Base-by-base conservation (phyloP, 768 basidiomycete species). In the Inosperma sp. region DNA sequence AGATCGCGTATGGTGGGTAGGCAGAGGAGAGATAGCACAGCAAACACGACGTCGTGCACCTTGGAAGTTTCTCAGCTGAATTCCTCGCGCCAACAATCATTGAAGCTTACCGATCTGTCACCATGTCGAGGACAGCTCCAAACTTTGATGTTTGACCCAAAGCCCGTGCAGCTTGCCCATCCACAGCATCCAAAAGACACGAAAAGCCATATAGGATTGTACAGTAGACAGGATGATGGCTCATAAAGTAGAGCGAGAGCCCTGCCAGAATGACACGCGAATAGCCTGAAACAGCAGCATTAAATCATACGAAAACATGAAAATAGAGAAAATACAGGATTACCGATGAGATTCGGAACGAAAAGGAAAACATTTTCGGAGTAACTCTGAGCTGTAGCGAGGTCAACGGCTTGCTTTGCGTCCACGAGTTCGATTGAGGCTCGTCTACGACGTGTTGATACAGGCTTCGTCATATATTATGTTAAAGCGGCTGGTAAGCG, bases 91-190 rank as follows among this genome's bases (percentile, higher is more conserved):
- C 39, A 27, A 51, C n/a, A 12, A 8, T 16, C 54, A 53, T 29
- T 47, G 26, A 48, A n/a, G 65, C 84, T 56, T 56, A 95, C 93
- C 95, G 75, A 68, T 99, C 96, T 5, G 96, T 98, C 34, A 99
- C 95, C 96, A 99, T 99, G 69, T 99, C 96, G 60, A 99, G 71
- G 36, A 98, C 95, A 3, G 93, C 93, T 19, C 96, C 96, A 68
- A 98, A 97, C 71, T 95, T 94, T 48, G 89, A 93, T 5, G 92
- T 87, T 70, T 99, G 94, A 9, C 83, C 84, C 34, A 96, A 72
- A 1, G 83, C 82, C 39, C 96, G 77, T 10, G 96, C 96, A 7
- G 88, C 94, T 62, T 87, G 84, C 3, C 96, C 96, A 57, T 98
- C 96, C 23, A 94, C 86, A 13, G 93, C 96, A 63, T 99, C 96